A percentile compares a stretch with the other conserved stretches of the same genome.
These are phyloP conservation scores for Penicillium argentinense DNA, from an alignment of 495 filamentous ascomycete genomes.

Conservation along the genomic window DNA sequence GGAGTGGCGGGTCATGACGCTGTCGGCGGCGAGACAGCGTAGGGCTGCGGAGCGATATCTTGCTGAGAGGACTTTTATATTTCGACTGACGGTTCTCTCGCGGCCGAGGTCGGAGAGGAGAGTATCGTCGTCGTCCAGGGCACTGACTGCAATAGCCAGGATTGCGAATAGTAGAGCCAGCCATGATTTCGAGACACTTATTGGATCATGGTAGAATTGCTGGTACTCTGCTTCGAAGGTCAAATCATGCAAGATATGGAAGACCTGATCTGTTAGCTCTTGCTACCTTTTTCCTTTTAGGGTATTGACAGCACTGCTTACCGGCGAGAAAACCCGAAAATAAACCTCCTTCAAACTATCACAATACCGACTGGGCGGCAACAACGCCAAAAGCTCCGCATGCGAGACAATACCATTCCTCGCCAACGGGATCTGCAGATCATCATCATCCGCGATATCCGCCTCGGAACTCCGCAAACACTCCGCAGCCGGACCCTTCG, in stretches of 20 bases:
- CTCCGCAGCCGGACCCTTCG: slow-evolving; percentile 27
- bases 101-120: slow-evolving; percentile 43
- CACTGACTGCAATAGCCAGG: slow-evolving; percentile 44
- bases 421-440: slow-evolving; percentile 36
- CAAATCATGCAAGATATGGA: slow-evolving; percentile 49
- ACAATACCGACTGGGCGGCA: slow-evolving; percentile 41
- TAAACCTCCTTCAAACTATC: slow-evolving; percentile 42
- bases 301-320: slow-evolving; percentile 16
- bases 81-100: slow-evolving; percentile 40
- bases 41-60: slow-evolving; percentile 46
- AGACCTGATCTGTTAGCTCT: slow-evolving; percentile 24
- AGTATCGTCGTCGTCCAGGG: slow-evolving; percentile 44
- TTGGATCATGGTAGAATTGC: slow-evolving; percentile 43
- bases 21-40: slow-evolving; percentile 44
- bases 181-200: slow-evolving; percentile 41
- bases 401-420: slow-evolving; percentile 28
- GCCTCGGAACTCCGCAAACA: slow-evolving; percentile 28
- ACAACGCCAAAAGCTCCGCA: slow-evolving; percentile 32
- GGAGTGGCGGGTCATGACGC: slow-evolving; percentile 44
- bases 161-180: slow-evolving; percentile 47
- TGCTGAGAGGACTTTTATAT: slow-evolving; percentile 41
- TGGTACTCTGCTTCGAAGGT: slow-evolving; percentile 50
- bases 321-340: slow-evolving; percentile 41
- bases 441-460: slow-evolving; percentile 40
- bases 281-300: neutral